phyloP scores from a whole-genome alignment of 2,329 filamentous ascomycete species.

The Ophidiomyces ophidiicola region DNA sequence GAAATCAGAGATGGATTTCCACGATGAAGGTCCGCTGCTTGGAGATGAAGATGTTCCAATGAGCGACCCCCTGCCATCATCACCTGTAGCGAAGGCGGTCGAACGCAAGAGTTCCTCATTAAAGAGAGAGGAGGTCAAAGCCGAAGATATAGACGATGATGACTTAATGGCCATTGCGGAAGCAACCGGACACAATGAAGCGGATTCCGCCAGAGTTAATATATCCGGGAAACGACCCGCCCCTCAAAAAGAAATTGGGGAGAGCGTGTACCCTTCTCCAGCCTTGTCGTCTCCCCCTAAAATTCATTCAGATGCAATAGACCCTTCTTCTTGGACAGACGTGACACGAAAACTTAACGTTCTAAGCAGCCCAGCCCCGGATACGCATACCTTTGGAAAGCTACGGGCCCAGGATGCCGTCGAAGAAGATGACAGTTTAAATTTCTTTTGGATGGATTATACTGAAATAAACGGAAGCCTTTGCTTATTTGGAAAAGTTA shows the following conservation, averaged over 20 bases:
- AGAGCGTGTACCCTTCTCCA: slow-evolving; percentile 57
- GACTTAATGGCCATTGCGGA: slow-evolving; percentile 78
- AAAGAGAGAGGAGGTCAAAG: slow-evolving; percentile 28
- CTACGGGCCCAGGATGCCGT: slow-evolving; percentile 71
- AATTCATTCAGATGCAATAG: slow-evolving; percentile 48
- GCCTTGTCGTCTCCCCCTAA: slow-evolving; percentile 64
- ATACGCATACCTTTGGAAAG: slow-evolving; percentile 58
- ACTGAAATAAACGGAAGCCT: slow-evolving; percentile 82
- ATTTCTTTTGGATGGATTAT: slow-evolving; percentile 96
- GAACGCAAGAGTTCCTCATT: slow-evolving; percentile 52
- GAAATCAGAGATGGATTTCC: slow-evolving; percentile 33
- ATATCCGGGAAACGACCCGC: slow-evolving; percentile 67
- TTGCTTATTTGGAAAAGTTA: slow-evolving; percentile 90
- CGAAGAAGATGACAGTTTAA: slow-evolving; percentile 83
- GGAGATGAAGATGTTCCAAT: slow-evolving; percentile 68
- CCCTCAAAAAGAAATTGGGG: slow-evolving; percentile 52
- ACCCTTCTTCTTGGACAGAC: slow-evolving; percentile 77
- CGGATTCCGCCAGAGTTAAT: slow-evolving; percentile 63
- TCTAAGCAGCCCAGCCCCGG: slow-evolving; percentile 57
- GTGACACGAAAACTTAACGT: slow-evolving; percentile 80
- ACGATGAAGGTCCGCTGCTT: slow-evolving; percentile 27
- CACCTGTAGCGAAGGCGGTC: slow-evolving; percentile 67
- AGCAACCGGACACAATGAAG: slow-evolving; percentile 50
- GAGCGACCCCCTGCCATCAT: slow-evolving; percentile 77
- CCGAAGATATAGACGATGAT: slow-evolving; percentile 62